Percentiles rank a stretch among this genome's conserved stretches.
These are phyloP conservation scores for Phytophthora pluvialis DNA, from an alignment of 352 stramenopile genomes.

Conservation along the genomic window DNA sequence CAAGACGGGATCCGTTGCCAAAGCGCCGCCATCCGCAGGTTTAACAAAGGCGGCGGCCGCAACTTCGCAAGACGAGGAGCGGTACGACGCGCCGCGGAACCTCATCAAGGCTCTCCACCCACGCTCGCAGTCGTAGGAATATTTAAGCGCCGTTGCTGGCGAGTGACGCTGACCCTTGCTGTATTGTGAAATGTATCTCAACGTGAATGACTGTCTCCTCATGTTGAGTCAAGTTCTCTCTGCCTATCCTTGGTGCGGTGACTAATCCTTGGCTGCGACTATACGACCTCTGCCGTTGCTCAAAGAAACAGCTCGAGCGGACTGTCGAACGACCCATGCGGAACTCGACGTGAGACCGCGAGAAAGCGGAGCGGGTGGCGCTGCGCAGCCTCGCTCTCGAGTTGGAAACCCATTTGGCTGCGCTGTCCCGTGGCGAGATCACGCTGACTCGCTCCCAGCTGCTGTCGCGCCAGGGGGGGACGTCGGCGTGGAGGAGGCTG, in stretches of 20 bases:
- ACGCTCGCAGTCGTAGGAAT: constrained; percentile 33
- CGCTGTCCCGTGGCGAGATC: neutral
- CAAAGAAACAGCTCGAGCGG: neutral
- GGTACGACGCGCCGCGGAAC: constrained; percentile 32
- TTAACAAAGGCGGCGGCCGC: neutral
- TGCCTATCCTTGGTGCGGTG: neutral
- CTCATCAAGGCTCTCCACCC: constrained; percentile 36
- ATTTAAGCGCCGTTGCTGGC: constrained; percentile 29
- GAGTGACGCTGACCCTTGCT: constrained; percentile 9
- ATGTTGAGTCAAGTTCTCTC: constrained; percentile 13
- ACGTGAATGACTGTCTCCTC: constrained; percentile 10
- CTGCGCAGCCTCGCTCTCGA: constrained; percentile 22
- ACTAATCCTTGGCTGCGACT: constrained; percentile 2
- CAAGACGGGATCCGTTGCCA: neutral
- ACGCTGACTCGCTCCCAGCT: neutral
- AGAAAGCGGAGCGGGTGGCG: constrained; percentile 27
- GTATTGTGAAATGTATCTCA: constrained; percentile 31
- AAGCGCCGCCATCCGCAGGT: constrained; percentile 4
- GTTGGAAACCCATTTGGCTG: constrained; percentile 12
- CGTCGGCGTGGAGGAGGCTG: constrained; percentile 24
- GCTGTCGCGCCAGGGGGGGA: neutral
- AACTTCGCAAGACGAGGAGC: constrained; percentile 28
- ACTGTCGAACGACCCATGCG: constrained; percentile 2
- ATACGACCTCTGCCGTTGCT: neutral
- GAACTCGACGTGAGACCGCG: constrained; percentile 39